Evolutionary conservation across 768 basidiomycete genomes (phyloP).

Genomic region (Mycena capillaripes): DNA sequence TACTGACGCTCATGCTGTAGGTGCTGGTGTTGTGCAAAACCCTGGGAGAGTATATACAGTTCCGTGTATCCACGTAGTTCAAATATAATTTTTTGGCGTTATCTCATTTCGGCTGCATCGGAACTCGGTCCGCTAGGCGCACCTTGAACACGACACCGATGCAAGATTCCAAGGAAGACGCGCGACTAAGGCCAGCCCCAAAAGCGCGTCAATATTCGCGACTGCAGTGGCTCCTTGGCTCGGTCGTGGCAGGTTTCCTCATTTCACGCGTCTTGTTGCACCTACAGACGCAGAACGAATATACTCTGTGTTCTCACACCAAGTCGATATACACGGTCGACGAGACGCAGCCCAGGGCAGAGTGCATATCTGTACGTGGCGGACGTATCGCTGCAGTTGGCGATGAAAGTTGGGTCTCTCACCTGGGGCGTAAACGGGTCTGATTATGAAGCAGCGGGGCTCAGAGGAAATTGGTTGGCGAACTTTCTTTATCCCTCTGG

Average conservation of each 20-base stretch:
- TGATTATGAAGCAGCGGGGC: constrained; percentile 17
- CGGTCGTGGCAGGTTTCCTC: constrained; percentile 6
- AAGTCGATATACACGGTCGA: constrained; percentile 81
- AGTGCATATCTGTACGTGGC: constrained; percentile 72
- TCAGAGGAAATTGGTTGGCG: constrained; percentile 9
- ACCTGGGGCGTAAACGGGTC: not conserved
- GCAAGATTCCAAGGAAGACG: not conserved
- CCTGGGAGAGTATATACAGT: too few species aligned
- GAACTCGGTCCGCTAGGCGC: not conserved
- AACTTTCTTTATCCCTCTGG: constrained; percentile 7
- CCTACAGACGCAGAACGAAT: constrained; percentile 42
- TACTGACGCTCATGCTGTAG: constrained; percentile 3
- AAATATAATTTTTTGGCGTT: too few species aligned
- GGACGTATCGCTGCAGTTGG: constrained; percentile 64
- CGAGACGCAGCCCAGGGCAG: constrained; percentile 59
- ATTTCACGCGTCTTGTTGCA: constrained; percentile 24
- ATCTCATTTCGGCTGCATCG: too few species aligned
- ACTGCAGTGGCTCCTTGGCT: constrained; percentile 13
- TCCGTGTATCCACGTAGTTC: too few species aligned
- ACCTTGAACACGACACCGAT: not conserved
- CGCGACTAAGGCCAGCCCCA: not conserved
- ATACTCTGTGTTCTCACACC: constrained; percentile 70
- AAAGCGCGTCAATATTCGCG: constrained; percentile 27
- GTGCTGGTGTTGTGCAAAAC: too few species aligned
- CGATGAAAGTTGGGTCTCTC: constrained; percentile 54